phyloP scores from a whole-genome alignment of 1,284 basidiomycete genomes.

The Cryptococcus maquisensis region DNA sequence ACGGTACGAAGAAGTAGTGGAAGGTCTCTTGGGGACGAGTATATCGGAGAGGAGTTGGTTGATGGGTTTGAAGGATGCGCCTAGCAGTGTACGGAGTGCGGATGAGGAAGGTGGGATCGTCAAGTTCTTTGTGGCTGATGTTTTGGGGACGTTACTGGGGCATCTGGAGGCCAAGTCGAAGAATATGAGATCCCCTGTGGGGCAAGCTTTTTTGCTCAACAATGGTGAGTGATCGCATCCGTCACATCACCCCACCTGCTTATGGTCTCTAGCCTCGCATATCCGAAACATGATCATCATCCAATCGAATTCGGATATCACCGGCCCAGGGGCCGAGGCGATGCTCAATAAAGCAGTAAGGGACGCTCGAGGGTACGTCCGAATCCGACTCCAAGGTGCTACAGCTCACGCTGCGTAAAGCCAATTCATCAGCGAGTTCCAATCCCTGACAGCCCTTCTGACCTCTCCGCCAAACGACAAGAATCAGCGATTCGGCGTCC shows the following conservation, averaged over 20 bases:
- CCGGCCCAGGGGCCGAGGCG: constrained; percentile 45
- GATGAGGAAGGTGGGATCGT: constrained; percentile 43
- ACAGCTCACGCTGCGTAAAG: constrained; percentile 10
- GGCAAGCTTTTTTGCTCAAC: constrained; percentile 44
- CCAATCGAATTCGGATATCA: constrained; percentile 37
- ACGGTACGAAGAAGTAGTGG: constrained; percentile 33
- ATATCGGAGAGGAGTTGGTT: constrained; percentile 49
- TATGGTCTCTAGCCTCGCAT: constrained; percentile 37
- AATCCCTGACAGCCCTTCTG: constrained; percentile 29
- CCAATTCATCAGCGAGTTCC: constrained; percentile 41
- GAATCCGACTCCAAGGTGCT: neutral
- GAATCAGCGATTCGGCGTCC: constrained; percentile 31
- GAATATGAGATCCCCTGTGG: constrained; percentile 35
- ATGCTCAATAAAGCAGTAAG: constrained; percentile 46
- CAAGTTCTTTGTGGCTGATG: constrained; percentile 45
- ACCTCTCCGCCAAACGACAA: constrained; percentile 10
- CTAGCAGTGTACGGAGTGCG: constrained; percentile 30
- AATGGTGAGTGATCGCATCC: constrained; percentile 35
- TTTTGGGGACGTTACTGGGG: constrained; percentile 41
- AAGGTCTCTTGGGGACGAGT: constrained; percentile 32
- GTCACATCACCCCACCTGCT: neutral
- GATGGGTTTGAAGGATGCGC: constrained; percentile 45
- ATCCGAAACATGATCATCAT: constrained; percentile 40
- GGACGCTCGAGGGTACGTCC: constrained; percentile 38
- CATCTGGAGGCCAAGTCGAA: constrained; percentile 33